Evolutionary conservation across 2,329 filamentous ascomycete species (phyloP).

Genomic region (Aspergillus ustus): DNA sequence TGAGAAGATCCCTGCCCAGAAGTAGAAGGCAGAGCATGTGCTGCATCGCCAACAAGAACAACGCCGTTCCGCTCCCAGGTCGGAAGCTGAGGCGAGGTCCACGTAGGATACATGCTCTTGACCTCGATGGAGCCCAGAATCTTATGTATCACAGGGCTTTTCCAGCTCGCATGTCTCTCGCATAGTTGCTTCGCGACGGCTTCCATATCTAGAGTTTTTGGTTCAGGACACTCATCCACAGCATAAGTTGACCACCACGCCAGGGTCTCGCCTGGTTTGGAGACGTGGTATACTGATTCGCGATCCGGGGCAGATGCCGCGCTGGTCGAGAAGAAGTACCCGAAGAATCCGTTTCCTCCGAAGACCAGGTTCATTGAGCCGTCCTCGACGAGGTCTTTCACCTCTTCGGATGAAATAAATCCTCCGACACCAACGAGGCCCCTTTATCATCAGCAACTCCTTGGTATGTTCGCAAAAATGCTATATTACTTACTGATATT

Average conservation of each 20-base stretch:
- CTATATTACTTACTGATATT: slow-evolving; percentile 43
- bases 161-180: slow-evolving; percentile 51
- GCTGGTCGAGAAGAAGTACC: slow-evolving; percentile 48
- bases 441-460: slow-evolving; percentile 25
- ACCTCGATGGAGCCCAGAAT: slow-evolving; percentile 46
- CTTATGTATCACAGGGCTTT: slow-evolving; percentile 49
- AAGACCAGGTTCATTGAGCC: slow-evolving; percentile 51
- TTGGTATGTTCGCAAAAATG: background rate
- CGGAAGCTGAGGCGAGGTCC: slow-evolving; percentile 53
- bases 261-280: slow-evolving; percentile 36
- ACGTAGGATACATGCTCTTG: slow-evolving; percentile 54
- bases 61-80: slow-evolving; percentile 54
- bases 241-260: slow-evolving; percentile 55
- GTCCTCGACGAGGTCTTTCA: slow-evolving; percentile 37
- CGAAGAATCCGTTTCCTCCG: slow-evolving; percentile 57
- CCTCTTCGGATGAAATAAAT: slow-evolving; percentile 41
- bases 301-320: slow-evolving; percentile 24
- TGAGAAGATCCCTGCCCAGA: slow-evolving; percentile 61
- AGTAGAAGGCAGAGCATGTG: slow-evolving; percentile 60
- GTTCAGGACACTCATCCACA: slow-evolving; percentile 37
- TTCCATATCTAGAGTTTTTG: slow-evolving; percentile 35
- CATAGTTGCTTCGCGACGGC: slow-evolving; percentile 43
- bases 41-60: slow-evolving; percentile 62
- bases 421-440: slow-evolving; percentile 53
- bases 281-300: slow-evolving; percentile 32